phyloP scores from a whole-genome alignment of 495 filamentous ascomycete genomes.

The Aspergillus steynii region DNA sequence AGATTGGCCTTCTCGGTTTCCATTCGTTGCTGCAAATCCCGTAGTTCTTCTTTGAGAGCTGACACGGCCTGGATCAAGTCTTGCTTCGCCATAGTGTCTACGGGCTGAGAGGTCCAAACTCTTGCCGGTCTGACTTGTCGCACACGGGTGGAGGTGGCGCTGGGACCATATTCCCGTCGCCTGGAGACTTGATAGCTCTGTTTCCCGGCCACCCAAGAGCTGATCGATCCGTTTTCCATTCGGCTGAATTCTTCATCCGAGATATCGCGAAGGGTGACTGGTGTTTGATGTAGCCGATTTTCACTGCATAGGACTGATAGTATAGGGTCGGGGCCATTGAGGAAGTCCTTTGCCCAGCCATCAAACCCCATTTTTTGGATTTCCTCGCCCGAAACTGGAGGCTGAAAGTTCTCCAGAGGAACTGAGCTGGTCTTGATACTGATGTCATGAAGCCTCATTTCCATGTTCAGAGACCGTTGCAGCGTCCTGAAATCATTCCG shows the following conservation, averaged over 20 bases:
- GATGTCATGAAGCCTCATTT: constrained; percentile 63
- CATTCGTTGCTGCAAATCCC: constrained; percentile 34
- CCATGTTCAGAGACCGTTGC: constrained; percentile 33
- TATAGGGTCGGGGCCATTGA: constrained; percentile 82
- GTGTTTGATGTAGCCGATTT: constrained; percentile 63
- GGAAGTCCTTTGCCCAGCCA: constrained; percentile 71
- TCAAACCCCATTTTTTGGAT: constrained; percentile 67
- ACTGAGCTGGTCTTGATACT: constrained; percentile 58
- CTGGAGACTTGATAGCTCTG: constrained; percentile 58
- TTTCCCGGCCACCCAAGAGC: constrained; percentile 63
- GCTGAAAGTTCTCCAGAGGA: constrained; percentile 48
- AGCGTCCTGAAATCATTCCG: constrained; percentile 72
- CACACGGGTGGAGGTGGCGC: constrained; percentile 64
- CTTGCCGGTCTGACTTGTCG: constrained; percentile 53
- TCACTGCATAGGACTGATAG: constrained; percentile 82
- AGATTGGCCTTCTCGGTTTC: constrained; percentile 38
- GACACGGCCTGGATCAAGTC: constrained; percentile 46
- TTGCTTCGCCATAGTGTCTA: constrained; percentile 61
- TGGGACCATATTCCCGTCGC: constrained; percentile 72
- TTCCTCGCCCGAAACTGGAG: constrained; percentile 56
- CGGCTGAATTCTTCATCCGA: constrained; percentile 60
- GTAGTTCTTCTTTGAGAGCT: constrained; percentile 43
- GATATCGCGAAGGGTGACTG: constrained; percentile 61
- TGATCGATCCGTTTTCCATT: constrained; percentile 54
- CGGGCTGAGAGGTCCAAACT: constrained; percentile 76